Percentiles rank a stretch among this genome's conserved stretches.
Evolutionary conservation across 371 early-diverging fungal species (phyloP).

Genomic region (Mucor plumbeus): DNA sequence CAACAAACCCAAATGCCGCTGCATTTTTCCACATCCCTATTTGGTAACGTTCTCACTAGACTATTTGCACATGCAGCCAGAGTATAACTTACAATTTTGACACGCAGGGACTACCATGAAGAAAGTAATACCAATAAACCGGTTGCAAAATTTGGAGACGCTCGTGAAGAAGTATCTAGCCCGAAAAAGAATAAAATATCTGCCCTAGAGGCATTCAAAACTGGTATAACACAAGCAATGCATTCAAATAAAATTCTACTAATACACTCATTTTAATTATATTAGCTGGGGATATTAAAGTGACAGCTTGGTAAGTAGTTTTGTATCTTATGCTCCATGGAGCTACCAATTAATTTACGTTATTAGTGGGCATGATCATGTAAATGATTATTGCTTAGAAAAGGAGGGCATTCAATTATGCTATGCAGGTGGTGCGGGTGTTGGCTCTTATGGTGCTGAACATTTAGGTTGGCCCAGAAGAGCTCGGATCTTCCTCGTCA

Average conservation of each 20-base stretch:
- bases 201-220: constrained; percentile 31
- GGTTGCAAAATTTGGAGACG: constrained; percentile 41
- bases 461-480: constrained; percentile 53
- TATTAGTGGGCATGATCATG: constrained; percentile 56
- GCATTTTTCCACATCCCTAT: constrained; percentile 62
- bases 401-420: constrained; percentile 52
- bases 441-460: constrained; percentile 56
- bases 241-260: background rate
- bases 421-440: constrained; percentile 60
- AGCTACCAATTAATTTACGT: background rate
- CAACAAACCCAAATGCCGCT: constrained; percentile 46
- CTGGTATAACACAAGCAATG: constrained; percentile 24
- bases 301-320: constrained; percentile 36
- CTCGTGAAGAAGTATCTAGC: constrained; percentile 47
- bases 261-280: background rate
- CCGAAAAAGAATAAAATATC: constrained; percentile 30
- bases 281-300: constrained; percentile 34
- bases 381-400: constrained; percentile 59
- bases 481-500: constrained; percentile 51
- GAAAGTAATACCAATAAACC: constrained; percentile 9
- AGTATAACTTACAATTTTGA: background rate
- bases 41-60: constrained; percentile 22
- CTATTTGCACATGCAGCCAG: no score
- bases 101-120: constrained; percentile 30
- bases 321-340: background rate